Evolutionary conservation across 148 eudicot genomes (phyloP).

Genomic region (Tetragonia tetragonoides): DNA sequence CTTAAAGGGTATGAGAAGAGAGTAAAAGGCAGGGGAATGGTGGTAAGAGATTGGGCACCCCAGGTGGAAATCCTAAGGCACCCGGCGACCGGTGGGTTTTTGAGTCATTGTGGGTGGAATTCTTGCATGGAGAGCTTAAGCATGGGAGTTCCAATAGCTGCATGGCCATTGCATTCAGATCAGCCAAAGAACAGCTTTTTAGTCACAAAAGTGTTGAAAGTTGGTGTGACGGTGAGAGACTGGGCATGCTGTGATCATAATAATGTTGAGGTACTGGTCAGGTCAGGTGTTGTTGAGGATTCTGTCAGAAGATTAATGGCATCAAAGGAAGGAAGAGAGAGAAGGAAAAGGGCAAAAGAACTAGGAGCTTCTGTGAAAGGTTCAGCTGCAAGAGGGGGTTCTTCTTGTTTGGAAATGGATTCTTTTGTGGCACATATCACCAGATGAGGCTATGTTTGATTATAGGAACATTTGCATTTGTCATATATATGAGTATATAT

Average conservation of each 20-base stretch:
- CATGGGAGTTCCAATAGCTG: constrained; percentile 60
- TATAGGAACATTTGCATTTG: too few species aligned
- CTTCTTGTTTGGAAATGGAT: constrained; percentile 42
- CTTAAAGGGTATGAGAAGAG: constrained; percentile 60
- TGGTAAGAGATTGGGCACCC: constrained; percentile 61
- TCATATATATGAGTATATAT: too few species aligned
- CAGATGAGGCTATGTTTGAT: constrained; percentile 22
- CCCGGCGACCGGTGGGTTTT: constrained; percentile 48
- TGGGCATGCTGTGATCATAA: constrained; percentile 29
- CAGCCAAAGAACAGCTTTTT: constrained; percentile 51
- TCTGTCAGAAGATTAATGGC: constrained; percentile 43
- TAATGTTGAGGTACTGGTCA: constrained; percentile 25
- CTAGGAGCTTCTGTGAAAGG: constrained; percentile 23
- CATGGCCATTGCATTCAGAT: constrained; percentile 72
- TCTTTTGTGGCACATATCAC: constrained; percentile 52
- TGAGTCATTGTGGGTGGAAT: constrained; percentile 76
- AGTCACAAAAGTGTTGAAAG: constrained; percentile 31
- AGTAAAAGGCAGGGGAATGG: constrained; percentile 39
- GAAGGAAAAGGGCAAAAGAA: constrained; percentile 38
- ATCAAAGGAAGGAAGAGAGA: constrained; percentile 40
- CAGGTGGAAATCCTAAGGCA: constrained; percentile 61
- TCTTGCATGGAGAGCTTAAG: constrained; percentile 61
- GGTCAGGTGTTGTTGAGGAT: constrained; percentile 11
- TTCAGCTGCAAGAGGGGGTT: constrained; percentile 42
- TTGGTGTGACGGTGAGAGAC: constrained; percentile 39